Evolutionary conservation across 179 eudicot species (phyloP), one percentile per base, ranked within the genome.

Genomic region (Dionaea muscipula): DNA sequence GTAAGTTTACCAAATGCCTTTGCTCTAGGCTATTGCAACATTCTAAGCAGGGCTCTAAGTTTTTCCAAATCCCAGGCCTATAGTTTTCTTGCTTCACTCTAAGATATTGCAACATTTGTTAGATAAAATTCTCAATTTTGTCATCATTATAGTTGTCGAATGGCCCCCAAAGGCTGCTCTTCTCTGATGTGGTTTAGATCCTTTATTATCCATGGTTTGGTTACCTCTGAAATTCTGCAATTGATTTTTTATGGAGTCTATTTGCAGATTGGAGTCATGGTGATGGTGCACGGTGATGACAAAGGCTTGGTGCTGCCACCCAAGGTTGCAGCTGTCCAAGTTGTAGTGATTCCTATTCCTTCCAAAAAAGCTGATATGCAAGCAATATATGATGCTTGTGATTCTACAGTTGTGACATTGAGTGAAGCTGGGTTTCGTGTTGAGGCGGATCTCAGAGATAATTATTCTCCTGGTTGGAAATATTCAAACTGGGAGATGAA

Each of bases 401-500:
- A 74, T 53, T 64, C 76, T 51, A 75, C 83, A 22, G 75, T 71
- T 60, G 68, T 75, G 4, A 55, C 67, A 24, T 76, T 84, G 72
- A 65, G 40, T 64, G 87, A 78, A 50, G 70, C 79, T 4, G 97
- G 99, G 56, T 24, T 94, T 37, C 87, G 91, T 26, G 94, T 71
- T 47, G 94, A 94, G 64, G 65, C 84, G 22, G 99, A 94, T 68
- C 74, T 79, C 36, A 75, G 99, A 65, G 99, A 89, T 54, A 94
- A 94, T 58, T 94, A 94, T 77, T 83, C 97, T 22, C 99, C 99
- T 13, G 99, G 99, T 7, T 94, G 99, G 99, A 94, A 94, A 72
- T 94, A 94, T 55, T 94, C 99, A 14, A 80, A 85, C 35, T 94
- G 99, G 99, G 96, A 94, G 73, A 78, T 94, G 95, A 89, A 85